Evolutionary conservation across 805 yeast genomes (phyloP), one percentile per base, ranked within the genome.

Genomic region (Ogataea degrootiae): DNA sequence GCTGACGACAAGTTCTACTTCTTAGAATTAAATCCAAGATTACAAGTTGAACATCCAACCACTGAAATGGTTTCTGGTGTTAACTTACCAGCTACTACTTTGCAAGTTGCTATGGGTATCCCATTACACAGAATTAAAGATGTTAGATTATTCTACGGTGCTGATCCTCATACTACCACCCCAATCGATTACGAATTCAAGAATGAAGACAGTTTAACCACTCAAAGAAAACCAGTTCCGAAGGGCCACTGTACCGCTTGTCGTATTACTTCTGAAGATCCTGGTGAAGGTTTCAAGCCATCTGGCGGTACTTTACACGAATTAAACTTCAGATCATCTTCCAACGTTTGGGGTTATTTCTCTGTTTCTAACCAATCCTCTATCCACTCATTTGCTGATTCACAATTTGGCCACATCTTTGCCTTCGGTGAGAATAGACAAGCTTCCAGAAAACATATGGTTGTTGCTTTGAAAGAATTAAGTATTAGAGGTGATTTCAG

Each of bases 41-140:
- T 94, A 68, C 99, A 94, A 76, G 99, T 94, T 50, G 99, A 94
- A 78, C 99, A 94, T 77, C 99, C 99, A 62, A 94, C 99, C 40
- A 94, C 99, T 37, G 99, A 94, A 74, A 94, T 94, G 99, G 99
- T 90, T 48, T 85, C 96, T 22, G 99, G 99, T 56, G 97, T 94
- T 46, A 95, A 94, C 66, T 77, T 94, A 66, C 99, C 99, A 29
- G 96, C 97, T 49, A 96, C 99, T 36, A 99, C 94, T 74, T 80
- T 94, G 57, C 99, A 94, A 73, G 88, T 94, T 70, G 98, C 99
- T 54, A 94, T 94, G 99, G 99, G 99, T 80, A 81, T 94, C 51
- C 98, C 99, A 55, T 83, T 94, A 77, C 95, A 94, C 70, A 80
- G 96, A 72, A 86, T 94, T 60, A 80, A 85, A 61, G 99, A 94